Evolutionary conservation across 805 yeast genomes (phyloP).

Genomic region (Candida morakotiae): DNA sequence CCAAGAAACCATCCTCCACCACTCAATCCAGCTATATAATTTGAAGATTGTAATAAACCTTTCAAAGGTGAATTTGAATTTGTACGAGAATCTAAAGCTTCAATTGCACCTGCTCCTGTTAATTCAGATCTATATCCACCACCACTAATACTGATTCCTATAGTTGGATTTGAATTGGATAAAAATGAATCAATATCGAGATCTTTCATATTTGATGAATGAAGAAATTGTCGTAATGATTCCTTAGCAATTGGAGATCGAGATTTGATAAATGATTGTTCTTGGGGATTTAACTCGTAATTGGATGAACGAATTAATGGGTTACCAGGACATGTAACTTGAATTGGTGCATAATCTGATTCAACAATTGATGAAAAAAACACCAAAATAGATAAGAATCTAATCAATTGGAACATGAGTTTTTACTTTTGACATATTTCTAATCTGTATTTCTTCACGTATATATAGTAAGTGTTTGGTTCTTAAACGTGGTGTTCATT

Average conservation of each 20-base stretch:
- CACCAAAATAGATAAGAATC: no score
- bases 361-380: no score
- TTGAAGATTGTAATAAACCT: slow-evolving; percentile 66
- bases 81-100: slow-evolving; percentile 77
- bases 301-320: slow-evolving; percentile 23
- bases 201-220: slow-evolving; percentile 16
- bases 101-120: slow-evolving; percentile 75
- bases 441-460: no score
- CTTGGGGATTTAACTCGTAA: slow-evolving; percentile 16
- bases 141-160: slow-evolving; percentile 36
- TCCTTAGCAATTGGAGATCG: slow-evolving; percentile 20
- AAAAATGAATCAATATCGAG: slow-evolving; percentile 20
- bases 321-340: slow-evolving; percentile 23
- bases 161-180: slow-evolving; percentile 11
- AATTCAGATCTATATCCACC: slow-evolving; percentile 49
- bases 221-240: slow-evolving; percentile 20
- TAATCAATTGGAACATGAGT: no score
- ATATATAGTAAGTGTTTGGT: no score
- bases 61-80: slow-evolving; percentile 57
- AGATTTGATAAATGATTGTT: slow-evolving; percentile 20
- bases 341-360: slow-evolving; percentile 24
- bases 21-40: slow-evolving; percentile 72
- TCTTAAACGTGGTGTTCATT: no score
- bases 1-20: slow-evolving; percentile 70
- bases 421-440: no score